A percentile compares a stretch with the other conserved stretches of the same genome.
Evolutionary conservation across 768 basidiomycete species (phyloP).

Genomic region (Terana coerulea): DNA sequence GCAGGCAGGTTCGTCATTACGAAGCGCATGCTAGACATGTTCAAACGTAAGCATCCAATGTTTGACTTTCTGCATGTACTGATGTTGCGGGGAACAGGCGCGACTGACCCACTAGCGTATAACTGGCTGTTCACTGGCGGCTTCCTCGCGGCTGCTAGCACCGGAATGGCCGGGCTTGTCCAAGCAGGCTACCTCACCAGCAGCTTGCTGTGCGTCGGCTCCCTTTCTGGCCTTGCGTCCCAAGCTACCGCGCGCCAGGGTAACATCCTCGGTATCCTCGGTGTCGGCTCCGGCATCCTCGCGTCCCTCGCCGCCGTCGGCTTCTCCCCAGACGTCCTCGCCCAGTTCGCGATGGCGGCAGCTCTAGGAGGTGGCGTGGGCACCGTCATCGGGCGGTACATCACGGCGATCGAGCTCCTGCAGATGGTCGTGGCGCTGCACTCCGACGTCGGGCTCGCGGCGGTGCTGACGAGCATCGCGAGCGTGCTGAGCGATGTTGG

Average conservation of each 20-base stretch:
- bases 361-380: slow-evolving; percentile 71
- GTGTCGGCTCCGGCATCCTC: slow-evolving; percentile 79
- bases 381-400: slow-evolving; percentile 71
- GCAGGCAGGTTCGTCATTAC: slow-evolving; percentile 87
- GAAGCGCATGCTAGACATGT: slow-evolving; percentile 92
- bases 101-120: slow-evolving; percentile 85
- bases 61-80: too few relatives aligned
- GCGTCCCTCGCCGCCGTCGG: slow-evolving; percentile 82
- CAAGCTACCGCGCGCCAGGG: slow-evolving; percentile 83
- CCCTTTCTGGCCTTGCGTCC: slow-evolving; percentile 74
- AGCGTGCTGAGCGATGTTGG: slow-evolving; percentile 71
- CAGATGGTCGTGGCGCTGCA: slow-evolving; percentile 82
- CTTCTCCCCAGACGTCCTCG: slow-evolving; percentile 69
- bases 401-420: slow-evolving; percentile 84
- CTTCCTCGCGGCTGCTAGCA: slow-evolving; percentile 76
- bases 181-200: slow-evolving; percentile 86
- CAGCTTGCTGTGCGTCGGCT: slow-evolving; percentile 83
- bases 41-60: slow-evolving; percentile 56
- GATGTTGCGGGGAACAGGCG: too few relatives aligned
- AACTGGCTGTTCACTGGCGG: slow-evolving; percentile 84
- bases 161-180: slow-evolving; percentile 81
- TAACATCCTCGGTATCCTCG: slow-evolving; percentile 85
- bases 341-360: slow-evolving; percentile 75
- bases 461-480: slow-evolving; percentile 80
- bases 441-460: slow-evolving; percentile 86